These are phyloP conservation scores for Thraustochytrium sp. DNA, from an alignment of 352 stramenopile genomes.

Conservation along the genomic window DNA sequence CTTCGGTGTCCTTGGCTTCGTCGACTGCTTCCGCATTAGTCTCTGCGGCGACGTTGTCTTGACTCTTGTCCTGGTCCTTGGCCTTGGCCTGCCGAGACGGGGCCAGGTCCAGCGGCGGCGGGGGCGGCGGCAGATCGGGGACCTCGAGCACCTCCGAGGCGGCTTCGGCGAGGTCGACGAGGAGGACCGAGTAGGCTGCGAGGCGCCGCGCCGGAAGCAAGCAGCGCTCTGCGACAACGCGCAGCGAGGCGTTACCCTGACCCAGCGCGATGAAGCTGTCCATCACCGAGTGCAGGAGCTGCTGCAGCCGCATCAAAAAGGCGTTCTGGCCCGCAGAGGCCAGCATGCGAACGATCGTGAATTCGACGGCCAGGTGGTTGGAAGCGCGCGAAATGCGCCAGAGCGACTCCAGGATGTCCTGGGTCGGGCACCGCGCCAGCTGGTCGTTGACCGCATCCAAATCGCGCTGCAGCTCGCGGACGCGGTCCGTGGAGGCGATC, in stretches of 20 bases:
- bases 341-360: constrained; percentile 11
- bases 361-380: constrained; percentile 19
- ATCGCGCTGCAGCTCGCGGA: background rate
- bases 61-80: no score
- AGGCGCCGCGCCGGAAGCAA: background rate
- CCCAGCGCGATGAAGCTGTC: constrained; percentile 14
- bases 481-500: background rate
- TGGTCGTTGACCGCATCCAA: background rate
- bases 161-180: background rate
- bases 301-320: constrained; percentile 16
- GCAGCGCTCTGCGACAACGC: background rate
- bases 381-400: constrained; percentile 11
- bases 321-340: background rate
- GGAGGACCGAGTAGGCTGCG: background rate
- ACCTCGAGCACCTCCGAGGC: background rate
- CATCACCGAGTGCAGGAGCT: constrained; percentile 17
- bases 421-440: background rate
- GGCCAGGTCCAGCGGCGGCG: background rate
- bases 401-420: constrained; percentile 27
- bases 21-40: background rate
- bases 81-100: no score
- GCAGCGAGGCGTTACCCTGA: background rate
- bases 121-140: background rate
- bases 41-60: background rate
- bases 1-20: background rate